Base-by-base conservation (phyloP, 345 rosid genomes). In the Leavenworthia alabamica region DNA sequence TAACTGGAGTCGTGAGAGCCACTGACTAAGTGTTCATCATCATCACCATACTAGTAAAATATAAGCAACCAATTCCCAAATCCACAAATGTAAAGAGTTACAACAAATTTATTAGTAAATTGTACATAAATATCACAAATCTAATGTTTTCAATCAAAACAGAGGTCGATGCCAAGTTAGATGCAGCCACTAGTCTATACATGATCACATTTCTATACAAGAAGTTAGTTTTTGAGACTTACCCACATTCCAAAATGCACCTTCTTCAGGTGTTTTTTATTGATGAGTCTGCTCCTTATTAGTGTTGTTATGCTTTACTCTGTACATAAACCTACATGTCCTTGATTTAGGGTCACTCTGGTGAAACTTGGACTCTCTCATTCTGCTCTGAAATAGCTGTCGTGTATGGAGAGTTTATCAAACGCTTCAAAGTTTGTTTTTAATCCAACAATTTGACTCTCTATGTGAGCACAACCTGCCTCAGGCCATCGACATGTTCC, bases 401-500 rank as follows among this genome's bases (percentile, higher is more conserved):
- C 99, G 16, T 76, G 66, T 36, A 93, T 81, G 37, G 92, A 85
- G 62, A 93, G 86, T 47, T 74, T 75, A 31, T 93, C 99, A 62
- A 93, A 78, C 43, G 99, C 95, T 64, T 93, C 97, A 22, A 79
- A 89, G 64, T 93, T 83, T 35, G 96, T 94, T 72, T 77, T 89
- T 36, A 93, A 67, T 27, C 97, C 99, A 4, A 84, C 83, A 70
- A 82, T 72, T 51, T 93, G 99, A 68, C 92, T 83, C 64, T 86
- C 73, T 8, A 79, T 67, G 66, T 83, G 96, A 48, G 90, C 90
- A 80, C 99, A 93, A 16, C 81, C 86, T 4, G 89, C 92, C 48
- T 89, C 96, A 2, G 99, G 97, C 97, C 99, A 85, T 43, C 79
- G 71, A 68, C 99, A 93, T 26, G 79, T 85, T 72, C 90, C 91